Conservation (phyloP, 2,329 filamentous ascomycete species). For the Talaromyces rugulosus region DNA sequence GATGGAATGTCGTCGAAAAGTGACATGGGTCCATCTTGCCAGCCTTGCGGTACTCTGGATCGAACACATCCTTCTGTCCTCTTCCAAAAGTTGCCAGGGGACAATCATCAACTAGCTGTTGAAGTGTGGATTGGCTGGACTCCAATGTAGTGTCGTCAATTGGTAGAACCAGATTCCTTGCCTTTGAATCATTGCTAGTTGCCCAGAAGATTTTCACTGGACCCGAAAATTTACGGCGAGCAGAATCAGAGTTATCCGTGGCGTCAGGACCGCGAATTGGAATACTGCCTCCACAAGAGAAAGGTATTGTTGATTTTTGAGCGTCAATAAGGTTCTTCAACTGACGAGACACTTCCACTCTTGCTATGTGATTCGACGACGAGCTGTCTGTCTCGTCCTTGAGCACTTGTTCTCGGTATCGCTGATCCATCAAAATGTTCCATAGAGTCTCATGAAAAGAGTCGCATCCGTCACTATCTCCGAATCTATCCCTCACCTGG, state of each 20-base stretch:
- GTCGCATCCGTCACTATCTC: no score
- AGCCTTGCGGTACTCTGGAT: conserved; percentile 53
- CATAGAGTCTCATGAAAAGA: no score
- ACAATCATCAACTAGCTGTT: conserved; percentile 29
- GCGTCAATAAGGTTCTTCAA: conserved; percentile 11
- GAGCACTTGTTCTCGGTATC: no score
- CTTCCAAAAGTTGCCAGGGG: conserved; percentile 49
- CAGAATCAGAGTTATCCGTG: neutral
- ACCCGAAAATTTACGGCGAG: conserved; percentile 2
- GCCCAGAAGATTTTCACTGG: conserved; percentile 16
- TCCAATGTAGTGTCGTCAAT: neutral
- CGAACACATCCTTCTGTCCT: conserved; percentile 44
- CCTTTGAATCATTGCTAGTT: neutral
- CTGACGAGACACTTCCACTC: neutral
- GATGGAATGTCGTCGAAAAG: conserved; percentile 51
- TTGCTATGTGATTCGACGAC: no score
- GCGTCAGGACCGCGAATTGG: neutral
- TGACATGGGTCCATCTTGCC: conserved; percentile 43
- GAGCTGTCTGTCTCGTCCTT: no score
- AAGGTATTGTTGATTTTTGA: conserved; percentile 8
- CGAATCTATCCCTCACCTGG: no score
- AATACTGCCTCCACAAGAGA: conserved; percentile 17
- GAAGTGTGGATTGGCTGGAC: neutral
- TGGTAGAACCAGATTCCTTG: conserved; percentile 9
- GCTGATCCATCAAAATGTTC: no score